A percentile compares a stretch with the other conserved stretches of the same genome.
Conservation (phyloP, 768 basidiomycete species). For the Scleroderma citrinum region DNA sequence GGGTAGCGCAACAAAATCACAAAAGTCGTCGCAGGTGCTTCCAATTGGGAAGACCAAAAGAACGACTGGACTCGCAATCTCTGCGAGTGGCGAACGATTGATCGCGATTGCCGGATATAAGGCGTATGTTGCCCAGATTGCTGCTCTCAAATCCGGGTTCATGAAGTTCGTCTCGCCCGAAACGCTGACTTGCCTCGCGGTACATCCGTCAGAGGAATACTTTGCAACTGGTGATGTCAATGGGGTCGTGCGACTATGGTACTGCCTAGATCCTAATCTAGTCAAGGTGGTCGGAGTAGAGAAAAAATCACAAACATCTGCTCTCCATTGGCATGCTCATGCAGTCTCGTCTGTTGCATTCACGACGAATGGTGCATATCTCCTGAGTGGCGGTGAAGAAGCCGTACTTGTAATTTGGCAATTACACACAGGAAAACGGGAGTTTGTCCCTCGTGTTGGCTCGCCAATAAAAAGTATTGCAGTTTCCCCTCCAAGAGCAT, state of each 20-base stretch:
- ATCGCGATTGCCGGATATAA: conserved; percentile 72
- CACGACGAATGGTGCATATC: conserved; percentile 84
- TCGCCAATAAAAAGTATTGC: conserved; percentile 74
- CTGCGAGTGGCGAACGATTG: conserved; percentile 73
- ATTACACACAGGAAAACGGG: conserved; percentile 78
- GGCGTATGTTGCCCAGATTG: conserved; percentile 63
- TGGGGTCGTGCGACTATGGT: conserved; percentile 88
- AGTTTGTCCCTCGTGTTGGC: conserved; percentile 90
- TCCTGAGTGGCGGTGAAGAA: conserved; percentile 93
- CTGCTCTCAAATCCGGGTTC: conserved; percentile 58
- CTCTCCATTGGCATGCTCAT: conserved; percentile 96
- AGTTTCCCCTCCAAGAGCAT: conserved; percentile 42
- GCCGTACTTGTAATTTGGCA: conserved; percentile 98
- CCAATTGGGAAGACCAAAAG: conserved; percentile 62
- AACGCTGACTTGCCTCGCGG: conserved; percentile 73
- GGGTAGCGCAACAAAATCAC: conserved; percentile 35
- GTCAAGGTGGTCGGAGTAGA: conserved; percentile 55
- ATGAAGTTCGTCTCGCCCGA: conserved; percentile 82
- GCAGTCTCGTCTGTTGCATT: conserved; percentile 83
- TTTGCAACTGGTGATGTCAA: conserved; percentile 91
- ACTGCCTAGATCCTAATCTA: conserved; percentile 68
- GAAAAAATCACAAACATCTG: conserved; percentile 77
- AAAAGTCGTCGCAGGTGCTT: conserved; percentile 44
- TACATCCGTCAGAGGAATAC: conserved; percentile 86
- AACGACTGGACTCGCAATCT: conserved; percentile 61